A percentile compares a stretch with the other conserved stretches of the same genome.
These are phyloP conservation scores for Lippia alba DNA, from an alignment of 305 asterid genomes.

Conservation along the genomic window DNA sequence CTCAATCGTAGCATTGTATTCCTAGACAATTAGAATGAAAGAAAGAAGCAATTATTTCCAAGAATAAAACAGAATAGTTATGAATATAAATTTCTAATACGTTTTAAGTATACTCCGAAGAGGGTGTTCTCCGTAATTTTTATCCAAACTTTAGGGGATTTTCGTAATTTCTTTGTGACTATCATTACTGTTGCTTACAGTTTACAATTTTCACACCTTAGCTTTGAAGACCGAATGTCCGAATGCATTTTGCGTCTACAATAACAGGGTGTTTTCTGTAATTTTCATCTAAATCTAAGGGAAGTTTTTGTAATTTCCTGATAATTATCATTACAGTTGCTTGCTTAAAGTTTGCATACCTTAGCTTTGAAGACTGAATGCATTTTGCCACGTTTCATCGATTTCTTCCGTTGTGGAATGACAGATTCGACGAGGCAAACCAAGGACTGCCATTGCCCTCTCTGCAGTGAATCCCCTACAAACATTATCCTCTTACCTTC, in stretches of 20 bases:
- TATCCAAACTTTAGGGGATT: no score
- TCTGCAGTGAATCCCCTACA: conserved; percentile 82
- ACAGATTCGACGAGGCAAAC: conserved; percentile 79
- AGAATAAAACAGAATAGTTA: no score
- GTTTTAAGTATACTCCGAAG: no score
- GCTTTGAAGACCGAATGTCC: conserved; percentile 70
- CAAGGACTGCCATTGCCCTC: conserved; percentile 89
- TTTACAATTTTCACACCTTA: conserved; percentile 55
- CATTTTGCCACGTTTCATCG: conserved; percentile 65
- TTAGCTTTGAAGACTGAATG: conserved; percentile 69
- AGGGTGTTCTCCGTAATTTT: no score
- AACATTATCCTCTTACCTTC: conserved; percentile 84
- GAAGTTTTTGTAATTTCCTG: no score
- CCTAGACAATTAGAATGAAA: conserved; percentile 40
- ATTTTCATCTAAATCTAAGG: no score
- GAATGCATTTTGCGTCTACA: conserved; percentile 58
- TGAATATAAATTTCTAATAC: no score
- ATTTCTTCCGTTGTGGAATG: conserved; percentile 62
- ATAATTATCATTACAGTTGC: no score
- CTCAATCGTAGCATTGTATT: conserved; percentile 76
- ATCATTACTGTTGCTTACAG: no score
- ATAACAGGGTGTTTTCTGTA: no score
- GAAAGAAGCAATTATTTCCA: neutral
- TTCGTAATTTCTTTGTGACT: no score
- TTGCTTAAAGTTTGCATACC: conserved; percentile 41